Conservation (phyloP, 495 filamentous ascomycete genomes). For the Tuber magnatum region DNA sequence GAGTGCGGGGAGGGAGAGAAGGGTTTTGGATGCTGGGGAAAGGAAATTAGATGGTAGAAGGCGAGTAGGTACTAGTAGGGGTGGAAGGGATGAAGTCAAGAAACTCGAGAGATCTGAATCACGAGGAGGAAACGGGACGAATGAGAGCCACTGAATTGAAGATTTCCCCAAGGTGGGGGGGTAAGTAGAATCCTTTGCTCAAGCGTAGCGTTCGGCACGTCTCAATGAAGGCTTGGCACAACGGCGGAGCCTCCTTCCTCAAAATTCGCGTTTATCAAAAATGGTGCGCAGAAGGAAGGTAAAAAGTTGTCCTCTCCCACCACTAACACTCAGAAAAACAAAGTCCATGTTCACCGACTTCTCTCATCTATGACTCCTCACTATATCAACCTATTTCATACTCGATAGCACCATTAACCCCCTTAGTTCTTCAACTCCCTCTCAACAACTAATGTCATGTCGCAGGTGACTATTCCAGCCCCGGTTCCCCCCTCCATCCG, state of each 20-base stretch:
- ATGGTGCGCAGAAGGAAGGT: background rate
- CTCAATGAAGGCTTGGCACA: background rate
- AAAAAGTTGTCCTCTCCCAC: background rate
- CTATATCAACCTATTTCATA: slow-evolving; percentile 8
- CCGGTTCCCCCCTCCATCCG: slow-evolving; percentile 2
- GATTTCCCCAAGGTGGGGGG: slow-evolving; percentile 16
- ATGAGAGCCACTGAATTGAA: slow-evolving; percentile 18
- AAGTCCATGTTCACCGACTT: background rate
- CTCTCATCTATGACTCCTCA: slow-evolving; percentile 2
- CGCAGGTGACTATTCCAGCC: slow-evolving; percentile 30
- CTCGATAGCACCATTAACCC: slow-evolving; percentile 12
- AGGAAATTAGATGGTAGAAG: slow-evolving; percentile 13
- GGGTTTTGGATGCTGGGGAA: slow-evolving; percentile 13
- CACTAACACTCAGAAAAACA: slow-evolving; percentile 4
- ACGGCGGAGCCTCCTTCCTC: slow-evolving; percentile 1
- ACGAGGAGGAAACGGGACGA: slow-evolving; percentile 12
- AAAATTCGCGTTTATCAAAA: background rate
- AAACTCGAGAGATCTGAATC: slow-evolving; percentile 10
- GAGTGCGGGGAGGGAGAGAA: slow-evolving; percentile 36
- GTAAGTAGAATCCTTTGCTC: slow-evolving; percentile 14
- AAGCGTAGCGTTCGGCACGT: background rate
- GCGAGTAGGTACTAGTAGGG: slow-evolving; percentile 3
- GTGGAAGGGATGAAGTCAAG: slow-evolving; percentile 5
- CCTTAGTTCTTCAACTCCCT: slow-evolving; percentile 12
- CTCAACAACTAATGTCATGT: slow-evolving; percentile 32